phyloP scores from a whole-genome alignment of 345 rosid genomes.

The Rhodamnia argentea region DNA sequence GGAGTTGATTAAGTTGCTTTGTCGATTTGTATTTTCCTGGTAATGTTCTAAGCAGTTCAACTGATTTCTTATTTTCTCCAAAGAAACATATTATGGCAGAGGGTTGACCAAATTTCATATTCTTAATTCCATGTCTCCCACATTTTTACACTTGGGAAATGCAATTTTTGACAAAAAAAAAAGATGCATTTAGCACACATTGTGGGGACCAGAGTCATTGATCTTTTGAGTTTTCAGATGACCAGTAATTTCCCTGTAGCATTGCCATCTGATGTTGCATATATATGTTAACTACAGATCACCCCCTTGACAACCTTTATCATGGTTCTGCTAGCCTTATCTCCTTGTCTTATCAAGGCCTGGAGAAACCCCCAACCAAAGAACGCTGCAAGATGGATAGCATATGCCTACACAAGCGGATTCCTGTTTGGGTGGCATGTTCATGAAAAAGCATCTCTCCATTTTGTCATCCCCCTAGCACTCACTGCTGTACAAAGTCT shows the following conservation, averaged over 20 bases:
- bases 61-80: background rate
- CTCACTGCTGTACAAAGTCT: conserved; percentile 57
- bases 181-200: background rate
- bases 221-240: background rate
- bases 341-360: conserved; percentile 66
- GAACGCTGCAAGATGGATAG: conserved; percentile 54
- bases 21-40: background rate
- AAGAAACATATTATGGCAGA: background rate
- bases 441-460: conserved; percentile 95
- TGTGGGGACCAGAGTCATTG: background rate
- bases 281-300: conserved; percentile 25
- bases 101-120: background rate
- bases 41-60: background rate
- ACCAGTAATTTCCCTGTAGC: background rate
- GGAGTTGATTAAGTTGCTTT: background rate
- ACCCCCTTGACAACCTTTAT: conserved; percentile 61
- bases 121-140: background rate
- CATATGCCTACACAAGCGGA: conserved; percentile 82
- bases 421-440: conserved; percentile 98
- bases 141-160: background rate
- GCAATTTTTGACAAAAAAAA: background rate
- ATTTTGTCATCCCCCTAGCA: conserved; percentile 75
- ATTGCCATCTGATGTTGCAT: background rate
- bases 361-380: conserved; percentile 63
- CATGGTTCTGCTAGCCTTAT: conserved; percentile 60